These are phyloP conservation scores for Pyrrhoderma noxium DNA, from an alignment of 1,284 basidiomycete species.

Conservation along the genomic window DNA sequence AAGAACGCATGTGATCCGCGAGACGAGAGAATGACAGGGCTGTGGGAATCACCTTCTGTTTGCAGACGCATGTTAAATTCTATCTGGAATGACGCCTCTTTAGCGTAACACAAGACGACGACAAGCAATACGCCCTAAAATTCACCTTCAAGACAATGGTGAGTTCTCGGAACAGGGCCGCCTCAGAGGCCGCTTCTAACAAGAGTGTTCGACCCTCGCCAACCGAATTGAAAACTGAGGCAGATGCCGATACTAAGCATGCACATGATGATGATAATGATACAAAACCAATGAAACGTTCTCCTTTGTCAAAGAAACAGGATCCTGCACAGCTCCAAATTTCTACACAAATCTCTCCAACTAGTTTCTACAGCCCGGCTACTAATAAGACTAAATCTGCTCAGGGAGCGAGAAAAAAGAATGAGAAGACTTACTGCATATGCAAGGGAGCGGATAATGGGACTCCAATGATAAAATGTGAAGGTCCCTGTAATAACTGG, in stretches of 20 bases:
- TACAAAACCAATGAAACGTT: neutral
- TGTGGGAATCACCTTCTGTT: no score
- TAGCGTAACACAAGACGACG: no score
- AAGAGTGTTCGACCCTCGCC: constrained; percentile 10
- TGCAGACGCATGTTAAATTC: no score
- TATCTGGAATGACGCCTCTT: no score
- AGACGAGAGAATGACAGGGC: no score
- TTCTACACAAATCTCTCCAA: neutral
- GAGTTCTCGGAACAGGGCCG: constrained; percentile 15
- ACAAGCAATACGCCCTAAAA: no score
- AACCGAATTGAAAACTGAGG: constrained; percentile 1
- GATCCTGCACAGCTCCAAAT: neutral
- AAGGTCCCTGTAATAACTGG: constrained; percentile 64
- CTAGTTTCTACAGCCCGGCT: neutral
- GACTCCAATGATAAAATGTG: constrained; percentile 73
- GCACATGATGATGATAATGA: constrained; percentile 2
- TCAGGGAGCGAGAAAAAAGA: neutral
- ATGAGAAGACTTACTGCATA: constrained; percentile 40
- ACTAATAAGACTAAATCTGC: neutral
- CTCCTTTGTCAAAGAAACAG: constrained; percentile 5
- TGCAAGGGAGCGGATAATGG: constrained; percentile 66
- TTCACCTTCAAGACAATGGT: constrained; percentile 4
- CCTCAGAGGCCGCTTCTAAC: constrained; percentile 14
- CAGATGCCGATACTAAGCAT: neutral
- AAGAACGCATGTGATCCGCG: no score